Evolutionary conservation across 352 stramenopile species (phyloP), one percentile per base, ranked within the genome.

Genomic region (Lagenidium giganteum): DNA sequence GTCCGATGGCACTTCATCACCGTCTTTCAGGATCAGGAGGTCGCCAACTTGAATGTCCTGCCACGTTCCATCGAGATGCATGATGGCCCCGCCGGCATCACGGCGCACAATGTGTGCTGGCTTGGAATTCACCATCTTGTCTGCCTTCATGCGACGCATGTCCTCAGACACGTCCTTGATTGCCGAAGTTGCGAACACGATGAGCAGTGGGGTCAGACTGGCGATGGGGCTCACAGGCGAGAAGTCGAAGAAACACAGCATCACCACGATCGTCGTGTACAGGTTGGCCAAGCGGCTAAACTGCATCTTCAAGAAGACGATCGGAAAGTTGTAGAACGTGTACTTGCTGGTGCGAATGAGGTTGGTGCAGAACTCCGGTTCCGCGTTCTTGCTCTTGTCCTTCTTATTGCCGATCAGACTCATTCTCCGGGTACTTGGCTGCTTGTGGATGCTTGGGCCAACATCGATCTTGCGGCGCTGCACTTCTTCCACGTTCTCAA

Each of bases 281-380:
- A 94, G 54, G 42, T 95, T 95, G 14, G 84, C 84, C 13, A 95
- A 63, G 35, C 84, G 79, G 47, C 79, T 93, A 57, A 95, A 95
- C 57, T 95, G 84, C 73, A 93, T 90, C 64, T 91, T 89, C 32
- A 95, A 57, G 23, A 93, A 94, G 20, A 94, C 75, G 44, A 91
- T 92, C 49, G 80, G 57, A 43, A 95, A 95, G 64, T 94, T 95
- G 74, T 88, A 94, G 51, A 79, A 77, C 27, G 84, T 95, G 66
- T 95, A 95, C 77, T 94, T 93, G 73, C 80, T 94, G 43, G 83
- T 93, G 26, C 69, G 51, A 24, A 95, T 87, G 31, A 83, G 53
- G 57, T 95, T 95, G 24, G 73, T 72, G 52, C 57, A 72, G 45
- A 92, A 93, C 16, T 60, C 42, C 14, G 61, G 20, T 3, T 64